These are phyloP conservation scores for Coemansia sp. DNA, from an alignment of 192 early-diverging fungal genomes.

Conservation along the genomic window DNA sequence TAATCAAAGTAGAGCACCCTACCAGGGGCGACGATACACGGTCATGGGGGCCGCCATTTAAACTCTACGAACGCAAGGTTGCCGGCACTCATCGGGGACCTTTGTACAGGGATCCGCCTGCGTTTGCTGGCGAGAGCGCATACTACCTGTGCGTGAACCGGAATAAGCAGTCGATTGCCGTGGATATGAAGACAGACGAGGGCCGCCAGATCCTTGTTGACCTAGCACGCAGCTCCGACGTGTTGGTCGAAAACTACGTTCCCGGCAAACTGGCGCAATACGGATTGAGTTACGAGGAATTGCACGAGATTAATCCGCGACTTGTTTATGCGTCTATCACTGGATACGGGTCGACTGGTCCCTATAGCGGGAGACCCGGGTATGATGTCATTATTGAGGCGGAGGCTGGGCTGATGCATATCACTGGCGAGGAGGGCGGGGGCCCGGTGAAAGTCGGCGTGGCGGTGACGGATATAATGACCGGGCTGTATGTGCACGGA, in stretches of 20 bases:
- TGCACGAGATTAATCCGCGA: constrained; percentile 68
- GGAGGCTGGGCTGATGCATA: constrained; percentile 95
- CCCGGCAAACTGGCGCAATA: constrained; percentile 80
- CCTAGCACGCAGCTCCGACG: constrained; percentile 70
- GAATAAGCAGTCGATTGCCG: constrained; percentile 87
- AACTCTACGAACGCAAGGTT: constrained; percentile 10
- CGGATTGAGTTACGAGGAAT: constrained; percentile 75
- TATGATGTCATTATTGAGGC: constrained; percentile 91
- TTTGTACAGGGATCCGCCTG: constrained; percentile 21
- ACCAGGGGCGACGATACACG: constrained; percentile 86
- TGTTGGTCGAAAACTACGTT: constrained; percentile 91
- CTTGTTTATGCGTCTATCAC: constrained; percentile 86
- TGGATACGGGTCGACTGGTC: constrained; percentile 87
- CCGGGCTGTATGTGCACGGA: constrained; percentile 85
- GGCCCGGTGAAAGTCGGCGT: constrained; percentile 94
- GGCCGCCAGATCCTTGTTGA: constrained; percentile 68
- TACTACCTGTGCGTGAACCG: constrained; percentile 93
- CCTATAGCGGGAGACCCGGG: constrained; percentile 76
- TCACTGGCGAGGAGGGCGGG: constrained; percentile 85
- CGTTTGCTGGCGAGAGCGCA: constrained; percentile 65
- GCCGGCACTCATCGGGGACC: constrained; percentile 42
- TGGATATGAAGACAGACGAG: constrained; percentile 73
- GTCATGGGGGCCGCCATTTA: constrained; percentile 76
- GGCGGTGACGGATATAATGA: constrained; percentile 85
- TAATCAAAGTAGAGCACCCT: constrained; percentile 91